Percentiles rank a stretch among this genome's conserved stretches.
These are phyloP conservation scores for Phytophthora idaei DNA, from an alignment of 352 stramenopile genomes.

Conservation along the genomic window DNA sequence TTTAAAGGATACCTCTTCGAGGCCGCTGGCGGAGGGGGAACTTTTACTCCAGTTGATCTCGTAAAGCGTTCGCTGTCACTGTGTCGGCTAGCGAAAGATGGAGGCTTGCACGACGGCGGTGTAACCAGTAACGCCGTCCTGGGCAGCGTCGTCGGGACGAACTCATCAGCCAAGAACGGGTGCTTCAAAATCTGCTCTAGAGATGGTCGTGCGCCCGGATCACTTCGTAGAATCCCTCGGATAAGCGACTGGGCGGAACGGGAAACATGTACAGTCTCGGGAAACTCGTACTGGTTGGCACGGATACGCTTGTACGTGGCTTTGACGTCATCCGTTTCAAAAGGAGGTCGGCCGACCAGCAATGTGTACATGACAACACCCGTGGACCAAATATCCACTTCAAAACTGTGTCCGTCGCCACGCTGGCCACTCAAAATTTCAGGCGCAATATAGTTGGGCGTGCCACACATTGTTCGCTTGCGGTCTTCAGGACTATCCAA, in stretches of 20 bases:
- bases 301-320: conserved; percentile 98
- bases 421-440: conserved; percentile 92
- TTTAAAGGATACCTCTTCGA: conserved; percentile 46
- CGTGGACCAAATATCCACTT: conserved; percentile 98
- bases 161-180: conserved; percentile 73
- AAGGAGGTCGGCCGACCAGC: conserved; percentile 96
- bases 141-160: conserved; percentile 59
- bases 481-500: conserved; percentile 91
- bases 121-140: conserved; percentile 74
- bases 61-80: conserved; percentile 32
- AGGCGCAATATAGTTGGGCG: conserved; percentile 93
- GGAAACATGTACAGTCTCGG: conserved; percentile 88
- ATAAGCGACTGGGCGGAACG: conserved; percentile 74
- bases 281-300: conserved; percentile 96
- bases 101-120: conserved; percentile 62
- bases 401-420: conserved; percentile 95
- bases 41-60: conserved; percentile 28
- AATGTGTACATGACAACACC: conserved; percentile 98
- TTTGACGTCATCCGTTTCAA: conserved; percentile 98
- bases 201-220: conserved; percentile 72
- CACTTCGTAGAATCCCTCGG: conserved; percentile 71
- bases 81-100: conserved; percentile 27
- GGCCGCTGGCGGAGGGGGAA: conserved; percentile 25
- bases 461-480: conserved; percentile 96
- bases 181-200: conserved; percentile 81